Evolutionary conservation across 2,329 filamentous ascomycete species (phyloP), one percentile per base, ranked within the genome.

Genomic region (Phoma herbarum): DNA sequence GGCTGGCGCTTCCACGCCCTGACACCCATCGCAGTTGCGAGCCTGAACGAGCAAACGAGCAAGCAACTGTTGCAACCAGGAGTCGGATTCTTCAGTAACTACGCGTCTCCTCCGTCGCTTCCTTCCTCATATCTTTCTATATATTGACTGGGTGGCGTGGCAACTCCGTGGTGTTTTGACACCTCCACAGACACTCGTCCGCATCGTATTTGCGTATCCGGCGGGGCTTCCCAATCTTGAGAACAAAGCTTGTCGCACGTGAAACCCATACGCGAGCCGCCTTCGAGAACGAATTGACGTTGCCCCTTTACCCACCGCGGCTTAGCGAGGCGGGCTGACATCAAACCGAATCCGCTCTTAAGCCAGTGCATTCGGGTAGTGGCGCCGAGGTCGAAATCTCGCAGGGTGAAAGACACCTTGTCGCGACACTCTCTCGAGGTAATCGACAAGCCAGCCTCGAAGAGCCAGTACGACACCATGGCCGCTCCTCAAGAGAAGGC

Each of bases 331-430:
- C 56, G 56, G 56, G 31, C 33, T 26, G 39, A 42, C 29, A 51
- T 51, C 50, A 50, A n/a, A 37, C 56, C 56, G 50, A 51, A 20
- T 28, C 56, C 50, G 41, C 45, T 45, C 16, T 23, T n/a, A 45
- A 35, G 50, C 33, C 37, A 31, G 50, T 59, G 50, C 50, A 47
- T 59, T 39, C 41, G 56, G 46, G 20, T 54, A 25, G 25, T 53
- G 25, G 56, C 56, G 46, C 56, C 50, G 56, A 59, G 56, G 56
- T 59, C 22, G 55, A 58, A 54, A 50, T 54, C 39, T 59, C 49
- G 28, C 49, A 25, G 29, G 25, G 56, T 53, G 50, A 59, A 50
- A 53, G 50, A 54, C 56, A 46, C 23, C 45, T 16, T 31, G 44
- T 53, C 48, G 56, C 29, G 22, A 48, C 41, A 22, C 28, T 54